phyloP scores from a whole-genome alignment of 2,329 filamentous ascomycete species.

The Ramularia endophylla region DNA sequence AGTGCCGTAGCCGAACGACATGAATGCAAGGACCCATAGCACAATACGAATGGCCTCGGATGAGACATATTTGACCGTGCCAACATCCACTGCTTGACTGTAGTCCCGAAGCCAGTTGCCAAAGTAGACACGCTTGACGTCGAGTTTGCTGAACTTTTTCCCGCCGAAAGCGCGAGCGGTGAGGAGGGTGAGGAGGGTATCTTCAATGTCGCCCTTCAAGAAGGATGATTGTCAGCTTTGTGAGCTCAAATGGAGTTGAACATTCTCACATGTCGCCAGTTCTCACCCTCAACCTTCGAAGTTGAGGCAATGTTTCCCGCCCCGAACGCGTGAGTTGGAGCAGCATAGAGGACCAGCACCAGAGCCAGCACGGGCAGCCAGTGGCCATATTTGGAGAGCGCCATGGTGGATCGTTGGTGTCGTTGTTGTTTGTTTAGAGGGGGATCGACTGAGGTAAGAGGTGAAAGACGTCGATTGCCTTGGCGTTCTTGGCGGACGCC shows the following conservation, averaged over 20 bases:
- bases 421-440: too few species aligned
- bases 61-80: constrained; percentile 48
- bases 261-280: constrained; percentile 37
- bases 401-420: constrained; percentile 13
- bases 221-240: too few species aligned
- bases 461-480: too few species aligned
- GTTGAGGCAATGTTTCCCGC: constrained; percentile 48
- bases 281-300: constrained; percentile 36
- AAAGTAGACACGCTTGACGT: constrained; percentile 47
- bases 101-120: constrained; percentile 47
- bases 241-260: too few species aligned
- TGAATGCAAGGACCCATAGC: constrained; percentile 51
- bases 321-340: constrained; percentile 35
- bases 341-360: constrained; percentile 20
- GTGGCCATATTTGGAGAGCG: constrained; percentile 13
- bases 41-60: constrained; percentile 50
- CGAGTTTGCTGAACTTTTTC: constrained; percentile 85
- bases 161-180: constrained; percentile 58
- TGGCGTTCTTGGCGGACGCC: too few species aligned
- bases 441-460: too few species aligned
- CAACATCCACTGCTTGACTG: constrained; percentile 50
- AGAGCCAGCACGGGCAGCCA: constrained; percentile 19
- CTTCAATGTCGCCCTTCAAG: constrained; percentile 67
- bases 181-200: constrained; percentile 70
- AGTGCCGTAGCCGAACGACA: constrained; percentile 53